Base-by-base conservation (phyloP, 306 rosid genomes). In the Castanea crenata region DNA sequence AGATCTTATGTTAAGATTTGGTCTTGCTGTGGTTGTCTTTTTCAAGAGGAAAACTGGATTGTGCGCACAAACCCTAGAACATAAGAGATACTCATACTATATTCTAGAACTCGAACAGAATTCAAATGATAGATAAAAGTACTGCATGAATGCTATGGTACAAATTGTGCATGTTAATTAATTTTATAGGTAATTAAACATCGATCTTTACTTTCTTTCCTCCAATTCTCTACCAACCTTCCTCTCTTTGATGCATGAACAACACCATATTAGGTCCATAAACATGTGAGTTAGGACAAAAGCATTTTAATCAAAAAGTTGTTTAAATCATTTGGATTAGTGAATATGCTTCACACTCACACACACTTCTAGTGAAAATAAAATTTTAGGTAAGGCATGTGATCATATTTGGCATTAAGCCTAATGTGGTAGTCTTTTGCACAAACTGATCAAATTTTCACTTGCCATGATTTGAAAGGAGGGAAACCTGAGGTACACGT, bases 401-500 rank as follows among this genome's bases (percentile, higher is more conserved):
- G 85, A 78, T 71, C 35, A 51, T 75, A 74, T 64, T 44, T 80
- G 79, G 77, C 81, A 76, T 49, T 85, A 64, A 80, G 80, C 83
- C 74, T 81, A 74, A 78, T 72, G 75, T 79, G 73, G 44, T 32
- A 56, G 76, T 75, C 46, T 81, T 63, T 57, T 72, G 23, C 57
- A 67, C 25, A 76, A 51, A 82, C 51, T 69, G 35, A 73, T 55
- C 49, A 58, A 77, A 82, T 85, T 90, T 85, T 79, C 59, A 31
- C 18, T 78, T 83, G 78, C 81, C 87, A 87, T 88, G 88, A 90
- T 92, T 85, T 81, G 74, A 46, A 78, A 78, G 58, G 69, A 79
- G 75, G 72, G 81, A 55, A 79, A 83, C 75, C 76, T 59, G 56
- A 80, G 44, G 80, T 79, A 67, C 51, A 86, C 80, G 80, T 88